Evolutionary conservation across 2,329 filamentous ascomycete species (phyloP).

Genomic region (Macroventuria anomochaeta): DNA sequence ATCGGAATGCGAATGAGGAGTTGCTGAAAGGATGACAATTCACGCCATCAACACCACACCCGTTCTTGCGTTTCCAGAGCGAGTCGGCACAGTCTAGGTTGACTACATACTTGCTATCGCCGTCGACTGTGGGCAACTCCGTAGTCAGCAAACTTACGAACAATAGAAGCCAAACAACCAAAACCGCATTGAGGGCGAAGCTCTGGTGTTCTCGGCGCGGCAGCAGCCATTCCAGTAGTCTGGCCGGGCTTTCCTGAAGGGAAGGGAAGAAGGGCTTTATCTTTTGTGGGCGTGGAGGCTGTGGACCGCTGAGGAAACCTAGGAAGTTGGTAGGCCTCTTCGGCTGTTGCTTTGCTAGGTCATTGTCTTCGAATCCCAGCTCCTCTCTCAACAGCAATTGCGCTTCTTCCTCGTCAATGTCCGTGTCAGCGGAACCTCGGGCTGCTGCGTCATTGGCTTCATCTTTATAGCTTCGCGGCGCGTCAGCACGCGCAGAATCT

Average conservation of each 20-base stretch:
- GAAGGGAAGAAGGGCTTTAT: constrained; percentile 64
- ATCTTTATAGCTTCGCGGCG: constrained; percentile 5
- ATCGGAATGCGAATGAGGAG: constrained; percentile 73
- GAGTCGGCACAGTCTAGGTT: constrained; percentile 71
- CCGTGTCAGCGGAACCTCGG: constrained; percentile 16
- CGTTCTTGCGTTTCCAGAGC: constrained; percentile 74
- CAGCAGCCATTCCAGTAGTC: constrained; percentile 62
- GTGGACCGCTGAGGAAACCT: constrained; percentile 52
- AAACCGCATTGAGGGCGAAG: constrained; percentile 62
- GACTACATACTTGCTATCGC: constrained; percentile 69
- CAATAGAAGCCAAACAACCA: constrained; percentile 69
- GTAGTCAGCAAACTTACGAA: constrained; percentile 71
- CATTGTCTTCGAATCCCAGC: constrained; percentile 34
- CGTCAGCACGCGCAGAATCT: not conserved
- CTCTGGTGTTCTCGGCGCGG: constrained; percentile 63
- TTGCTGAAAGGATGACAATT: constrained; percentile 77
- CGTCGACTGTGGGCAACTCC: constrained; percentile 63
- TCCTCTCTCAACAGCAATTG: constrained; percentile 36
- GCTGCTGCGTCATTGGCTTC: constrained; percentile 15
- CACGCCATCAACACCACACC: constrained; percentile 75
- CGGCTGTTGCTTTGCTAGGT: not conserved
- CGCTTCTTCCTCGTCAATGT: constrained; percentile 35
- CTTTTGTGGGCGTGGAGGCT: constrained; percentile 51
- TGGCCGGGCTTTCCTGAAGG: constrained; percentile 69
- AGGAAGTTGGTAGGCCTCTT: constrained; percentile 13